Evolutionary conservation across 1,284 basidiomycete species (phyloP).

Genomic region (Hymenochaete sp.): DNA sequence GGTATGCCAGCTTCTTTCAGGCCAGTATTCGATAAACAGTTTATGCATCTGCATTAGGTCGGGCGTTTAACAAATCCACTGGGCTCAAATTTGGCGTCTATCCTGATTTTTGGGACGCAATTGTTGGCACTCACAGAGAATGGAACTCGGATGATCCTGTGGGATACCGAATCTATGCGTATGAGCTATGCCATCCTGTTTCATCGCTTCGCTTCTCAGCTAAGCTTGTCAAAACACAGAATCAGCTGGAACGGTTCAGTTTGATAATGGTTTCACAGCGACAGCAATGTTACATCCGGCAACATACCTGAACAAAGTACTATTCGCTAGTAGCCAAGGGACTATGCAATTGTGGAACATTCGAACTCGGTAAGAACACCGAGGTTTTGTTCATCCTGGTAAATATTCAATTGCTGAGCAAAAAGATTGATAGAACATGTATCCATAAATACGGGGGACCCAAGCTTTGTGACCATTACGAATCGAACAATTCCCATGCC

Average conservation of each 20-base stretch:
- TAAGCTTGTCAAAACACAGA: constrained; percentile 29
- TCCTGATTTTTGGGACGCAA: constrained; percentile 74
- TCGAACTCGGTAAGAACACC: constrained; percentile 56
- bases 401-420: not conserved
- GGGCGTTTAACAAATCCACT: constrained; percentile 54
- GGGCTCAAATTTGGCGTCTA: constrained; percentile 46
- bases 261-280: constrained; percentile 76
- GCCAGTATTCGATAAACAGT: constrained; percentile 14
- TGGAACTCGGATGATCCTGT: constrained; percentile 73
- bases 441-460: constrained; percentile 54
- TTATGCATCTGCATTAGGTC: constrained; percentile 31
- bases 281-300: constrained; percentile 84
- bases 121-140: constrained; percentile 74
- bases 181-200: constrained; percentile 21
- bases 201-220: not conserved
- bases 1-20: constrained; percentile 33
- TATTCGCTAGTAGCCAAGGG: constrained; percentile 80
- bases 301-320: constrained; percentile 94
- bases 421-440: constrained; percentile 38
- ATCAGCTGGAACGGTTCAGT: constrained; percentile 58
- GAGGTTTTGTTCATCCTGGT: constrained; percentile 5
- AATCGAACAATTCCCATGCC: constrained; percentile 39
- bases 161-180: constrained; percentile 65
- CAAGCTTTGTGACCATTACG: constrained; percentile 41
- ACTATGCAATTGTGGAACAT: constrained; percentile 93